A percentile compares a stretch with the other conserved stretches of the same genome.
Conservation (phyloP, 129 eudicot species). For the Apium graveolens region DNA sequence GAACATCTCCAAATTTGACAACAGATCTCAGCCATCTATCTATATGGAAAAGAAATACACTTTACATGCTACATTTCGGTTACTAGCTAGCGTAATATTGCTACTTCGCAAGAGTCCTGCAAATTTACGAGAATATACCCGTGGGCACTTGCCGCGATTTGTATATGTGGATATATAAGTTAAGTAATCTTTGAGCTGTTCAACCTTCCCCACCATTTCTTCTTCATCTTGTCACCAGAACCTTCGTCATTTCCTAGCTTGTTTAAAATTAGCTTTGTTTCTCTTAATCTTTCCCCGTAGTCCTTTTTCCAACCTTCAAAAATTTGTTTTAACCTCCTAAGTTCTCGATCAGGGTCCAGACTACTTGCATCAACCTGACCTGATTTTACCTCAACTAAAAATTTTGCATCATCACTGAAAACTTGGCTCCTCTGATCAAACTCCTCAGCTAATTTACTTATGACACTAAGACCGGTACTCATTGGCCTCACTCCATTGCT, state of each 20-base stretch:
- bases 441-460: conserved; percentile 74
- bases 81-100: no score
- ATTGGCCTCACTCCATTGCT: conserved; percentile 41
- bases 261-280: conserved; percentile 64
- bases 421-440: conserved; percentile 88
- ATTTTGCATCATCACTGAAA: conserved; percentile 77
- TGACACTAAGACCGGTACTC: conserved; percentile 58
- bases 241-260: conserved; percentile 63
- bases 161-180: neutral
- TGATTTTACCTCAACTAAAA: conserved; percentile 82
- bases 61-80: neutral
- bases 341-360: conserved; percentile 71
- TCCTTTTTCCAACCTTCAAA: conserved; percentile 94
- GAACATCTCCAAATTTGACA: neutral
- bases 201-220: conserved; percentile 84
- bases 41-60: neutral
- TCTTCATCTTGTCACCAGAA: conserved; percentile 38
- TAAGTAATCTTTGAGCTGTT: conserved; percentile 52
- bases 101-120: neutral
- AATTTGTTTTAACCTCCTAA: conserved; percentile 57
- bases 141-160: neutral
- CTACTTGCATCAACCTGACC: conserved; percentile 63
- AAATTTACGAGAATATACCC: neutral
- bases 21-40: neutral
- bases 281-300: conserved; percentile 59